Evolutionary conservation across 2,329 filamentous ascomycete genomes (phyloP), one percentile per base, ranked within the genome.

Genomic region (Cercospora nicotianae): DNA sequence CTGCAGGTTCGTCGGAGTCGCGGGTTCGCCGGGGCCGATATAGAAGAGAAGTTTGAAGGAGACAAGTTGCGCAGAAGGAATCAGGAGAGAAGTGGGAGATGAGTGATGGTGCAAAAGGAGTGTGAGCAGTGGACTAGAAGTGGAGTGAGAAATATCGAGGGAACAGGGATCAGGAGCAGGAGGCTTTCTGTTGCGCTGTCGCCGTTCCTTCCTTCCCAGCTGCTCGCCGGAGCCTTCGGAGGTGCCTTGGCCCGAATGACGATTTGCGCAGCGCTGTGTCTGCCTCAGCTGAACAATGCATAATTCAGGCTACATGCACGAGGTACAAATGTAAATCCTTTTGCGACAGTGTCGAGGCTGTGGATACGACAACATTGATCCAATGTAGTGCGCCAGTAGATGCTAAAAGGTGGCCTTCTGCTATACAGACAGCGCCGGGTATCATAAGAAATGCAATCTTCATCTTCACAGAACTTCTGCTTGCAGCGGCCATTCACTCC

Each of bases 401-500:
- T 48, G 8, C 18, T 48, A 28, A 62, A 12, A 51, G 18, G 36
- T 62, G 60, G 39, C 60, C 60, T 18, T 31, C 33, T 48, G 30
- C 55, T 33, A 23, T 59, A 23, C 30, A 59, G 55, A 59, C 55
- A 61, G 30, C 7, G 64, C 57, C 64, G 64, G 64, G 64, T 66
- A 66, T 66, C 64, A 62, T 62, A 66, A 39, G 51, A 51, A 67
- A 36, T 26, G 18, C 30, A 64, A 51, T n/a, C 12, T 20, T 39
- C 30, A 73, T 16, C 13, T 13, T 76, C 60, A 16, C 60, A 45
- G 20, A 53, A 28, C 48, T 28, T 28, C 12, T 7, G 3, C 48
- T n/a, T 7, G 23, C 48, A 48, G 42, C 42, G 9, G 5, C 2
- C 20, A 23, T 12, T 23, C 42, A 10, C 6, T 48, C 42, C 13